A percentile compares a stretch with the other conserved stretches of the same genome.
Conservation (phyloP, 805 yeast species). For the Wickerhamomyces kurtzmanii region DNA sequence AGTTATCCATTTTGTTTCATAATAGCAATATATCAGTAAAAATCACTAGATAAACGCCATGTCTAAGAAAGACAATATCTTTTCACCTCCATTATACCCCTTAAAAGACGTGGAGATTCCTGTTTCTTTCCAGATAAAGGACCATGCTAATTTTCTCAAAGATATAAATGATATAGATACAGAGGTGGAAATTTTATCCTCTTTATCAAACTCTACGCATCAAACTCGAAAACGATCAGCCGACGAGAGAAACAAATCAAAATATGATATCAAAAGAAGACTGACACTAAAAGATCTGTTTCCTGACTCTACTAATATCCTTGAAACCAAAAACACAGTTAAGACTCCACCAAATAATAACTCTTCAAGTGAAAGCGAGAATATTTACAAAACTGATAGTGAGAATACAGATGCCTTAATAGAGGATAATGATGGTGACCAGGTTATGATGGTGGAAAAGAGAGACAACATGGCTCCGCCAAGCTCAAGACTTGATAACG, state of each 20-base stretch:
- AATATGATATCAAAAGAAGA: constrained; percentile 8
- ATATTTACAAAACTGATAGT: not conserved
- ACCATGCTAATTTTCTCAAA: constrained; percentile 5
- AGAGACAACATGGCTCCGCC: not conserved
- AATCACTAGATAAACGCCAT: too few relatives aligned
- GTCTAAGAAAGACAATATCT: too few relatives aligned
- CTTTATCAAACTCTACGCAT: not conserved
- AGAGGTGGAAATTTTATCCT: constrained; percentile 1
- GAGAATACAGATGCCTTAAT: not conserved
- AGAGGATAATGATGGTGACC: not conserved
- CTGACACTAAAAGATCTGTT: constrained; percentile 4
- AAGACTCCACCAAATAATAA: constrained; percentile 1
- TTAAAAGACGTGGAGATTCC: constrained; percentile 11
- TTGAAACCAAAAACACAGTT: not conserved
- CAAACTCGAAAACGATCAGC: constrained; percentile 12
- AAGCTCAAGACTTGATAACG: not conserved
- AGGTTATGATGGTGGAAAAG: not conserved
- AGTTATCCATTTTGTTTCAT: too few relatives aligned
- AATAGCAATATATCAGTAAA: too few relatives aligned
- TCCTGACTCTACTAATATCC: not conserved
- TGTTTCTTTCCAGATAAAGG: constrained; percentile 9
- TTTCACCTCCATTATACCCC: constrained; percentile 16
- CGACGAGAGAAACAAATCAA: constrained; percentile 6
- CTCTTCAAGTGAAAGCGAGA: not conserved
- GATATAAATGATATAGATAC: constrained; percentile 2